These are phyloP conservation scores for Moesziomyces parantarcticus DNA, from an alignment of 1,284 basidiomycete species.

Conservation along the genomic window DNA sequence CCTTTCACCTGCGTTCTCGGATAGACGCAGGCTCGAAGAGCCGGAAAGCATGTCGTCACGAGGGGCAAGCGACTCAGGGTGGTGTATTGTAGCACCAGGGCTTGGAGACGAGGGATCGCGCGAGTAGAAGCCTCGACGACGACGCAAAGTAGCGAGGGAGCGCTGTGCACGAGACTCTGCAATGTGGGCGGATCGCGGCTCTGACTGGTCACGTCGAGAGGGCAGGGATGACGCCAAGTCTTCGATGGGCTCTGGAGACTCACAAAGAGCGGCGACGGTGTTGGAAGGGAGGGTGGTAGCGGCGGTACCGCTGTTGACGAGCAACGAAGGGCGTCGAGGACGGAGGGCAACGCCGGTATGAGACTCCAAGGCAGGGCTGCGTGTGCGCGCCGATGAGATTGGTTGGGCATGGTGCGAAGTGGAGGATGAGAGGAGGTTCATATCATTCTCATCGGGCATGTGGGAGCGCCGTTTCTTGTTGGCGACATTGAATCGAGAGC, in stretches of 20 bases:
- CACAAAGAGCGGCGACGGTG: background rate
- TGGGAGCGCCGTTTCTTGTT: slow-evolving; percentile 32
- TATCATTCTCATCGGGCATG: background rate
- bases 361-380: background rate
- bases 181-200: slow-evolving; percentile 6
- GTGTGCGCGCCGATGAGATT: too few relatives aligned
- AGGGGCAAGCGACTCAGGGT: background rate
- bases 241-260: slow-evolving; percentile 18
- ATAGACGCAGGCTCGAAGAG: too few relatives aligned
- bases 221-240: background rate
- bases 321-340: slow-evolving; percentile 23
- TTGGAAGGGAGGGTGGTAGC: slow-evolving; percentile 5
- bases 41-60: background rate
- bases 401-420: too few relatives aligned
- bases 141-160: slow-evolving; percentile 12
- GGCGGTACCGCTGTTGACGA: slow-evolving; percentile 38
- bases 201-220: background rate
- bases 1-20: too few relatives aligned
- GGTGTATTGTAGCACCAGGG: slow-evolving; percentile 1
- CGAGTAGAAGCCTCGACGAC: slow-evolving; percentile 29
- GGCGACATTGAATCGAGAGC: slow-evolving; percentile 1
- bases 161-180: slow-evolving; percentile 13
- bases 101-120: slow-evolving; percentile 14
- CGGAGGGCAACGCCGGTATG: background rate
- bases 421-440: too few relatives aligned